A percentile compares a stretch with the other conserved stretches of the same genome.
These are phyloP conservation scores for Didymella glomerata DNA, from an alignment of 2,329 filamentous ascomycete genomes.

Conservation along the genomic window DNA sequence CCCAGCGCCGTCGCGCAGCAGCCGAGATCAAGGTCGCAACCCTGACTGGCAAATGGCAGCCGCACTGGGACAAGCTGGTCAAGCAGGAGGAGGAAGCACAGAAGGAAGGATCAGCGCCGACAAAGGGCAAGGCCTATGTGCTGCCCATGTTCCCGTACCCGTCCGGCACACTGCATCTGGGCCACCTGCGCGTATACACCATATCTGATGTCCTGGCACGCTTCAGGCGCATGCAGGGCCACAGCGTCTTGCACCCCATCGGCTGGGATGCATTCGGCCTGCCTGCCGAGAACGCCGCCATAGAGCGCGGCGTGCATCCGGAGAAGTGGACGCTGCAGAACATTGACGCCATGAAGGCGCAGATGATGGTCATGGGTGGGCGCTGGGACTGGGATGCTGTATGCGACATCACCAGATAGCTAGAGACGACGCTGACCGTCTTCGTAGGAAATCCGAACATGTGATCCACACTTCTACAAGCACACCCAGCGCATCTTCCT, in stretches of 20 bases:
- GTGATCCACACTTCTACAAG: constrained; percentile 85
- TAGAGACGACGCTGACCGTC: constrained; percentile 14
- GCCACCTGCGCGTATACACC: constrained; percentile 87
- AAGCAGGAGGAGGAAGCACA: constrained; percentile 7
- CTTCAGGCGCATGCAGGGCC: constrained; percentile 76
- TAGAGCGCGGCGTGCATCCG: constrained; percentile 81
- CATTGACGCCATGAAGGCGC: constrained; percentile 84
- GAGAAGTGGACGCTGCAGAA: constrained; percentile 81
- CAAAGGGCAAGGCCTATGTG: constrained; percentile 67
- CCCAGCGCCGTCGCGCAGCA: constrained; percentile 16
- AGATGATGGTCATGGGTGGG: constrained; percentile 80
- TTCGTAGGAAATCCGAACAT: constrained; percentile 80
- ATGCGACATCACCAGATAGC: constrained; percentile 26
- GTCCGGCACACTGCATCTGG: constrained; percentile 84
- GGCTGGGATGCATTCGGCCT: constrained; percentile 94
- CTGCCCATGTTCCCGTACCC: constrained; percentile 95
- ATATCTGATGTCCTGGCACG: constrained; percentile 87
- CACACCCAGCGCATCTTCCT: constrained; percentile 89
- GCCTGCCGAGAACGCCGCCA: constrained; percentile 89
- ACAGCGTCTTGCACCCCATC: constrained; percentile 84
- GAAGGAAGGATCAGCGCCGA: constrained; percentile 18
- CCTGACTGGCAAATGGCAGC: constrained; percentile 61
- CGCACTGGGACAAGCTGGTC: constrained; percentile 53
- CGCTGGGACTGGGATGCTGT: constrained; percentile 85
- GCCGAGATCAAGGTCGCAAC: constrained; percentile 20